Conservation (phyloP, 2,329 filamentous ascomycete genomes). For the Fusarium gaditjirri region DNA sequence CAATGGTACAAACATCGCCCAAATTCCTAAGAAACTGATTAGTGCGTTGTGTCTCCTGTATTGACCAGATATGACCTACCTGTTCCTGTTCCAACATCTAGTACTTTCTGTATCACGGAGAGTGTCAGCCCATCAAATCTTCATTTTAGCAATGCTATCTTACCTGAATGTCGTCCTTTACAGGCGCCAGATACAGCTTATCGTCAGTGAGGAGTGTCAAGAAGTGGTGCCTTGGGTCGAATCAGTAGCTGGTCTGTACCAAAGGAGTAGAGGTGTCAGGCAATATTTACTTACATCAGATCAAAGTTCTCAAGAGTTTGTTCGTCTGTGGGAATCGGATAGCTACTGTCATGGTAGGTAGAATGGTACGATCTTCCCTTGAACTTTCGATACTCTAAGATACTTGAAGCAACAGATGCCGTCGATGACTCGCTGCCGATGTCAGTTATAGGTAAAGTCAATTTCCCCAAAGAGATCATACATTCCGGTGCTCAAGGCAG, state of each 20-base stretch:
- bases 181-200: constrained; percentile 10
- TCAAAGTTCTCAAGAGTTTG: constrained; percentile 14
- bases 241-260: not conserved
- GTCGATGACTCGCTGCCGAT: not conserved
- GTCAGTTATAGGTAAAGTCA: not conserved
- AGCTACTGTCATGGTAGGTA: not conserved
- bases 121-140: not conserved
- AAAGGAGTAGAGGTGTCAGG: too few relatives aligned
- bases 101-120: not conserved
- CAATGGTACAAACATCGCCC: constrained; percentile 9
- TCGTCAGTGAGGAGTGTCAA: constrained; percentile 8
- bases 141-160: not conserved
- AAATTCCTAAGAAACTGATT: not conserved
- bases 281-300: not conserved
- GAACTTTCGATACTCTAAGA: constrained; percentile 20
- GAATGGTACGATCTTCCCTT: constrained; percentile 16
- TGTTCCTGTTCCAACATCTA: constrained; percentile 12
- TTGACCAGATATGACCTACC: not conserved
- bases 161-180: constrained; percentile 10
- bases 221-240: constrained; percentile 12
- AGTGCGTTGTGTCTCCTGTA: not conserved
- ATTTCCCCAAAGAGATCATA: not conserved
- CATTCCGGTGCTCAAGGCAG: not conserved
- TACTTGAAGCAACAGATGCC: constrained; percentile 7
- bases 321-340: constrained; percentile 10